Percentiles rank a stretch among this genome's conserved stretches.
Evolutionary conservation across 768 basidiomycete genomes (phyloP).

Genomic region (Tulasnella sp.): DNA sequence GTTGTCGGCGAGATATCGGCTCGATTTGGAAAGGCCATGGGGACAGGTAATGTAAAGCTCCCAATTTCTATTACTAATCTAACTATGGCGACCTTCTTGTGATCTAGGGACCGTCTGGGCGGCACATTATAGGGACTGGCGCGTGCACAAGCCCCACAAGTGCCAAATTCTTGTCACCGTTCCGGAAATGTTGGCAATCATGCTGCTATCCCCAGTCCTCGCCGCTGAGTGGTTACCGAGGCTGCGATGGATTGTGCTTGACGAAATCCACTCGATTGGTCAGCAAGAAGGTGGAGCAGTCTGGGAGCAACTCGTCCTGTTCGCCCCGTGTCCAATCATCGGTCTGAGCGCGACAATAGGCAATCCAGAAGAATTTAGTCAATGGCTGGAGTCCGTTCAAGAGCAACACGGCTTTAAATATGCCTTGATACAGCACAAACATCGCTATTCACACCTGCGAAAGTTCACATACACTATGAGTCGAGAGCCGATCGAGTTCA

Average conservation of each 20-base stretch:
- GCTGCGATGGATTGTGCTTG: slow-evolving; percentile 65
- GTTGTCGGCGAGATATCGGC: slow-evolving; percentile 59
- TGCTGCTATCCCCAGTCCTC: slow-evolving; percentile 64
- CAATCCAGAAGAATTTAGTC: slow-evolving; percentile 57
- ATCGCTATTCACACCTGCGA: slow-evolving; percentile 69
- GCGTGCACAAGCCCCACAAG: slow-evolving; percentile 57
- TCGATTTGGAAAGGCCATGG: slow-evolving; percentile 55
- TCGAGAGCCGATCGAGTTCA: neutral
- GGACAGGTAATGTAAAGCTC: slow-evolving; percentile 37
- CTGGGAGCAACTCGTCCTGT: slow-evolving; percentile 69
- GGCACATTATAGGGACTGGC: slow-evolving; percentile 61
- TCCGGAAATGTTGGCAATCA: slow-evolving; percentile 64
- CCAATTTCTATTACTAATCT: neutral
- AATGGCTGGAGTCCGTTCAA: slow-evolving; percentile 63
- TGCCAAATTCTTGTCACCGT: slow-evolving; percentile 76
- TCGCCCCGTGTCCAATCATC: slow-evolving; percentile 68
- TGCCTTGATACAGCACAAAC: slow-evolving; percentile 56
- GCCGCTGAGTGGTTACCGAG: slow-evolving; percentile 59
- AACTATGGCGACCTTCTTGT: neutral
- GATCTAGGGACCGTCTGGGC: slow-evolving; percentile 56
- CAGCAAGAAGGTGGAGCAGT: slow-evolving; percentile 64
- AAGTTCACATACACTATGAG: slow-evolving; percentile 55
- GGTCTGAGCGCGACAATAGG: slow-evolving; percentile 72
- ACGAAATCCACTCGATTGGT: slow-evolving; percentile 61
- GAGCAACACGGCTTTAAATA: slow-evolving; percentile 55